phyloP scores from a whole-genome alignment of 2,329 filamentous ascomycete genomes.

The Sarocladium kiliense region DNA sequence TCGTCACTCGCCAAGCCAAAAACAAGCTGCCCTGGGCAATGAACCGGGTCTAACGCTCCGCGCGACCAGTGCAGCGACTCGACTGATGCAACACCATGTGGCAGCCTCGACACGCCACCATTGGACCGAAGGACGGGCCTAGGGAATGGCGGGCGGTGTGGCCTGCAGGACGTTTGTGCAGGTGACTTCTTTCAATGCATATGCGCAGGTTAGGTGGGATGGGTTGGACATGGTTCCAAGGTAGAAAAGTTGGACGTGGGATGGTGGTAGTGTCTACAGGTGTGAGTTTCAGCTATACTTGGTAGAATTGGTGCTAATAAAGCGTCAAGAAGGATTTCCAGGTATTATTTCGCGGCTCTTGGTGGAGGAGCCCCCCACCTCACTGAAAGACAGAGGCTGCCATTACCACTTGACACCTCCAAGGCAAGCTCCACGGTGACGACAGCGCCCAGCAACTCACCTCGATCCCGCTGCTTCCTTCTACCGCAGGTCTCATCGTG shows the following conservation, averaged over 20 bases:
- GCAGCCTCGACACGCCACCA: not conserved
- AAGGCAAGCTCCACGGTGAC: not conserved
- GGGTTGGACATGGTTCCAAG: not conserved
- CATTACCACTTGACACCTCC: not conserved
- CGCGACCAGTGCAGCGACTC: not conserved
- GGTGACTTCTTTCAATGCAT: not conserved
- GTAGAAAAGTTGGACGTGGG: no score
- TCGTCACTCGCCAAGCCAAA: no score
- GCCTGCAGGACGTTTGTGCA: constrained; percentile 1
- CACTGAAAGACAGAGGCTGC: no score
- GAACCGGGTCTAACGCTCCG: not conserved
- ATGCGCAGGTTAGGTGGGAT: not conserved
- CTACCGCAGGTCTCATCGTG: not conserved
- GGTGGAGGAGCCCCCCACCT: no score
- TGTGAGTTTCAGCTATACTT: no score
- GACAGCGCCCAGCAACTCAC: not conserved
- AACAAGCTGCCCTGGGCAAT: no score
- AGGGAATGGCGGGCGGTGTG: not conserved
- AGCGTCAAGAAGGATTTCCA: no score
- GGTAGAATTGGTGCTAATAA: no score
- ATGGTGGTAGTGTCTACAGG: no score
- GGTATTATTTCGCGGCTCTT: no score
- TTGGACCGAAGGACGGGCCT: not conserved
- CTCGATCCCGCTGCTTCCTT: not conserved
- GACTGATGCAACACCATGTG: not conserved